These are phyloP conservation scores for Vicia villosa DNA, from an alignment of 306 rosid species.

Conservation along the genomic window DNA sequence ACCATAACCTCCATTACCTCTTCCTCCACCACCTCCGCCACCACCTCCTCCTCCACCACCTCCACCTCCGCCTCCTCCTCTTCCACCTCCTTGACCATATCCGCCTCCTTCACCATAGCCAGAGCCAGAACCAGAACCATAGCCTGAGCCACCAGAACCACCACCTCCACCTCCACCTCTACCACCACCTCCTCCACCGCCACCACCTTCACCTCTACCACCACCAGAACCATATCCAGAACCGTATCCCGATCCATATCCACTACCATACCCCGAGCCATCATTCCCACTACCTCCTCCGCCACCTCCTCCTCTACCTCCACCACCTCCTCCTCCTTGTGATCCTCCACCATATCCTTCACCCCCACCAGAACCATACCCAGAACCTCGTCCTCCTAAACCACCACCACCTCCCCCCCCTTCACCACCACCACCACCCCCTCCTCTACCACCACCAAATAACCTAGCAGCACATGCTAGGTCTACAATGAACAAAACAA, in stretches of 20 bases:
- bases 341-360: conserved; percentile 47
- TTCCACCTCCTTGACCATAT: conserved; percentile 30
- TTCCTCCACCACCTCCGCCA: conserved; percentile 29
- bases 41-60: conserved; percentile 37
- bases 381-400: conserved; percentile 36
- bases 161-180: conserved; percentile 48
- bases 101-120: conserved; percentile 43
- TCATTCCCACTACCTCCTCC: conserved; percentile 46
- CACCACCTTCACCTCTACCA: conserved; percentile 43
- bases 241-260: conserved; percentile 48
- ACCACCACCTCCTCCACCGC: conserved; percentile 56
- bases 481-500: conserved; percentile 63
- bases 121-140: conserved; percentile 58
- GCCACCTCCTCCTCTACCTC: conserved; percentile 48
- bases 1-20: conserved; percentile 47
- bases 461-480: conserved; percentile 56
- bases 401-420: conserved; percentile 40
- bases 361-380: conserved; percentile 57
- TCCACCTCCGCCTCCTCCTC: conserved; percentile 37
- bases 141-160: conserved; percentile 59
- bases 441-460: conserved; percentile 35
- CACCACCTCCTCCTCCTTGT: conserved; percentile 49
- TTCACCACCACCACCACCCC: conserved; percentile 27
- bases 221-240: conserved; percentile 56
- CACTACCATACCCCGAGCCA: conserved; percentile 62